Evolutionary conservation across 2,329 filamentous ascomycete species (phyloP).

Genomic region (Rhinocladiella similis): DNA sequence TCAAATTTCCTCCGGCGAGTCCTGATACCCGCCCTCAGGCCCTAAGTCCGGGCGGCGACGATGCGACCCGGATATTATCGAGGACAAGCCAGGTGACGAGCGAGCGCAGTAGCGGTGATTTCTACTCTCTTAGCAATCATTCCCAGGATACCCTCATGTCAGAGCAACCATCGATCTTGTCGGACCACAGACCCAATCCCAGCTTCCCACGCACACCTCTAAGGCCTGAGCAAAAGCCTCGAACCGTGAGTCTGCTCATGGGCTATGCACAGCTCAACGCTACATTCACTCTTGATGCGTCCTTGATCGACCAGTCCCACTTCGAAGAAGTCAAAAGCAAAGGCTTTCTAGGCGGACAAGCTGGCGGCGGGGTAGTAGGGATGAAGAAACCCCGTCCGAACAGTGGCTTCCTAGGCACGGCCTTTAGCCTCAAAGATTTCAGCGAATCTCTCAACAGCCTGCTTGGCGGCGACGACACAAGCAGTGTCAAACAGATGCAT

Average conservation of each 20-base stretch:
- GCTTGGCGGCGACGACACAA: conserved; percentile 81
- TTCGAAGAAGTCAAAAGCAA: conserved; percentile 97
- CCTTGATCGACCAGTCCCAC: conserved; percentile 80
- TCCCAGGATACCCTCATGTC: conserved; percentile 91
- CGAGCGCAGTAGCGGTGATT: conserved; percentile 87
- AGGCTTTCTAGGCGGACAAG: conserved; percentile 81
- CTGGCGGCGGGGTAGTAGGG: conserved; percentile 79
- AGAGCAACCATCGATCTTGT: conserved; percentile 65
- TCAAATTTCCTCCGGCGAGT: conserved; percentile 54
- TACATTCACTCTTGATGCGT: conserved; percentile 87
- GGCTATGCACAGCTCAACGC: conserved; percentile 93
- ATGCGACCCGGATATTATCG: conserved; percentile 1
- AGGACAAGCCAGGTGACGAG: conserved; percentile 67
- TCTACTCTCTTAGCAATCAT: conserved; percentile 92
- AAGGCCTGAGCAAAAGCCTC: conserved; percentile 36
- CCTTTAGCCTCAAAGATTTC: conserved; percentile 84
- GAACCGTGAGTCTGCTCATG: conserved; percentile 89
- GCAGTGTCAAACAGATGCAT: conserved; percentile 94
- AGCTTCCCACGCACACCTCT: conserved; percentile 50
- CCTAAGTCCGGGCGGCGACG: background rate
- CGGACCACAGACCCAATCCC: conserved; percentile 28
- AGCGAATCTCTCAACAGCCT: conserved; percentile 86
- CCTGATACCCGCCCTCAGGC: background rate
- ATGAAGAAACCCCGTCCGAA: conserved; percentile 69
- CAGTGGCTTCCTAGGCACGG: conserved; percentile 70